A percentile compares a stretch with the other conserved stretches of the same genome.
Conservation (phyloP, 2,329 filamentous ascomycete genomes). For the Phialemonium atrogriseum region DNA sequence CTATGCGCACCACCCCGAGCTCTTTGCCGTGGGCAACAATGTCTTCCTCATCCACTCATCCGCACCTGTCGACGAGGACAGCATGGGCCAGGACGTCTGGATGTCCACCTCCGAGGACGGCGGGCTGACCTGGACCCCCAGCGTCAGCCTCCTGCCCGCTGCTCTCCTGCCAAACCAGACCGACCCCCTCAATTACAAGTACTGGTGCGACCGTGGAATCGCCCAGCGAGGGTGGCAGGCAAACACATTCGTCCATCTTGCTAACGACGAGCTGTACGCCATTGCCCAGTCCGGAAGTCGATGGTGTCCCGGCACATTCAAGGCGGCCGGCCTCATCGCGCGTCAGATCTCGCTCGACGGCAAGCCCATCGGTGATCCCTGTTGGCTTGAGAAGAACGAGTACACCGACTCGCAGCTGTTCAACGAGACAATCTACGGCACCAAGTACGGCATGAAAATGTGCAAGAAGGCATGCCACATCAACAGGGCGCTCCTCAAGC, state of each 20-base stretch:
- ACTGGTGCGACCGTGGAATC: slow-evolving; percentile 15
- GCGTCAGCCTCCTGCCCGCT: slow-evolving; percentile 11
- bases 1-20: slow-evolving; percentile 16
- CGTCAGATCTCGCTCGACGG: slow-evolving; percentile 9
- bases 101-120: slow-evolving; percentile 12
- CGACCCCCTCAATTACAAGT: slow-evolving; percentile 11
- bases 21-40: slow-evolving; percentile 10
- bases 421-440: slow-evolving; percentile 13
- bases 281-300: slow-evolving; percentile 11
- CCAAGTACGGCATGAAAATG: slow-evolving; percentile 12
- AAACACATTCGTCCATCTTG: slow-evolving; percentile 8
- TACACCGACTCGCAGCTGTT: slow-evolving; percentile 10
- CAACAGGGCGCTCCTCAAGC: slow-evolving; percentile 7
- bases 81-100: slow-evolving; percentile 18
- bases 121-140: slow-evolving; percentile 12
- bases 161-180: slow-evolving; percentile 18
- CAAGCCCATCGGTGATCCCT: slow-evolving; percentile 10
- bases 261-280: slow-evolving; percentile 10
- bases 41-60: slow-evolving; percentile 15
- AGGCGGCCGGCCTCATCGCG: slow-evolving; percentile 10
- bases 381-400: slow-evolving; percentile 14
- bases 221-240: slow-evolving; percentile 13
- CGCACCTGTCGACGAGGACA: slow-evolving; percentile 17
- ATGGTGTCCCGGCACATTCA: slow-evolving; percentile 7
- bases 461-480: slow-evolving; percentile 11